phyloP scores from a whole-genome alignment of 1,139 yeast genomes.

The Maudiozyma humilis region DNA sequence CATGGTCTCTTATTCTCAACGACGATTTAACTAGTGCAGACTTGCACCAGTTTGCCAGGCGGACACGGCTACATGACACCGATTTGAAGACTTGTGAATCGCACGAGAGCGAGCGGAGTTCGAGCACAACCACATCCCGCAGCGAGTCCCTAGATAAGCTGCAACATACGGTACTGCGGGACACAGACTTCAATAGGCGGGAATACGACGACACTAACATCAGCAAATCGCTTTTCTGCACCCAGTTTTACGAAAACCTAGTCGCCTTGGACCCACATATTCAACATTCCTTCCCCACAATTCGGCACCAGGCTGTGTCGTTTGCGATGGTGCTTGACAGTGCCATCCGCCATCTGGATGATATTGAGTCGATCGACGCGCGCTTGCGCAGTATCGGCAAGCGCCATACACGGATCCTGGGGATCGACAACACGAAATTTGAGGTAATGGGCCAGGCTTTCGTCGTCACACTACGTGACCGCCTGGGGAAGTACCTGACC shows the following conservation, averaged over 20 bases:
- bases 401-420: constrained; percentile 66
- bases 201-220: constrained; percentile 5
- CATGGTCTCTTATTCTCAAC: constrained; percentile 35
- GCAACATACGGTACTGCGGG: not conserved
- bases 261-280: constrained; percentile 46
- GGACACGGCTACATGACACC: not conserved
- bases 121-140: not conserved
- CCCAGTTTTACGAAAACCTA: constrained; percentile 42
- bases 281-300: constrained; percentile 53
- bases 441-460: constrained; percentile 76
- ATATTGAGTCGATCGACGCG: constrained; percentile 43
- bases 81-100: not conserved
- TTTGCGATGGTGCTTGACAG: constrained; percentile 74
- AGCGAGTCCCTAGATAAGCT: not conserved
- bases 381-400: constrained; percentile 60
- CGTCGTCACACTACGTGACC: constrained; percentile 62
- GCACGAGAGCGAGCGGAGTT: not conserved
- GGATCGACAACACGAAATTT: constrained; percentile 64
- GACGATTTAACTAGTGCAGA: constrained; percentile 22
- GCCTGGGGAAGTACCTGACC: constrained; percentile 46
- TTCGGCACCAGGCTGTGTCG: constrained; percentile 64
- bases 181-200: not conserved
- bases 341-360: constrained; percentile 43
- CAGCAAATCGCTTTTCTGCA: constrained; percentile 11
- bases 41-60: constrained; percentile 11